phyloP scores from a whole-genome alignment of 495 filamentous ascomycete species.

The Oleoguttula mirabilis region DNA sequence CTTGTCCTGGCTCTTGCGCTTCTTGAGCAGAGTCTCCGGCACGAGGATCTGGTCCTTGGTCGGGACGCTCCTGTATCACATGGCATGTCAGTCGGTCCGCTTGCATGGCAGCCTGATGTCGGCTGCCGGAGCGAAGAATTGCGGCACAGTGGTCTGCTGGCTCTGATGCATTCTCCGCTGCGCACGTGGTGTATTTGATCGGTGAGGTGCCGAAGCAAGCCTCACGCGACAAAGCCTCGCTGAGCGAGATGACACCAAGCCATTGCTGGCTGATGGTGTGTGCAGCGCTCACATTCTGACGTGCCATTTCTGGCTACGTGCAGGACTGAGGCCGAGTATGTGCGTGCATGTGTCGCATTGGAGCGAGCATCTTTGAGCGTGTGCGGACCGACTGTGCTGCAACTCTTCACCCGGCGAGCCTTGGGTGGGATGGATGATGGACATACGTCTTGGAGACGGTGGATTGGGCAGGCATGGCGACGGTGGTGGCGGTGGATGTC shows the following conservation, averaged over 20 bases:
- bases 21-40: conserved; percentile 97
- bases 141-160: conserved; percentile 51
- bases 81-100: conserved; percentile 62
- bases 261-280: conserved; percentile 1
- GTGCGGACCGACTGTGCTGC: conserved; percentile 20
- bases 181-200: conserved; percentile 62
- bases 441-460: conserved; percentile 24
- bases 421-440: conserved; percentile 1
- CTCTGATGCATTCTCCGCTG: conserved; percentile 67
- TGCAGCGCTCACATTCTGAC: conserved; percentile 33
- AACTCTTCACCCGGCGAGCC: conserved; percentile 18
- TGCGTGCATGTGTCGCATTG: conserved; percentile 38
- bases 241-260: conserved; percentile 9
- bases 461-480: conserved; percentile 15
- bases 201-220: conserved; percentile 42
- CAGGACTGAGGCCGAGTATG: conserved; percentile 25
- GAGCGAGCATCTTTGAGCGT: conserved; percentile 14
- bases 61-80: conserved; percentile 61
- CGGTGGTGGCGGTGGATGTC: conserved; percentile 5
- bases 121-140: conserved; percentile 70
- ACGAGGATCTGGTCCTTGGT: conserved; percentile 88
- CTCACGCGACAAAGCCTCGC: conserved; percentile 76
- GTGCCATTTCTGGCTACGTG: conserved; percentile 42
- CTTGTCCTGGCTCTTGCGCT: conserved; percentile 99
- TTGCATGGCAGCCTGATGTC: conserved; percentile 38